Percentiles rank a stretch among this genome's conserved stretches.
phyloP scores from a whole-genome alignment of 345 rosid genomes.

The Lumnitzera racemosa region DNA sequence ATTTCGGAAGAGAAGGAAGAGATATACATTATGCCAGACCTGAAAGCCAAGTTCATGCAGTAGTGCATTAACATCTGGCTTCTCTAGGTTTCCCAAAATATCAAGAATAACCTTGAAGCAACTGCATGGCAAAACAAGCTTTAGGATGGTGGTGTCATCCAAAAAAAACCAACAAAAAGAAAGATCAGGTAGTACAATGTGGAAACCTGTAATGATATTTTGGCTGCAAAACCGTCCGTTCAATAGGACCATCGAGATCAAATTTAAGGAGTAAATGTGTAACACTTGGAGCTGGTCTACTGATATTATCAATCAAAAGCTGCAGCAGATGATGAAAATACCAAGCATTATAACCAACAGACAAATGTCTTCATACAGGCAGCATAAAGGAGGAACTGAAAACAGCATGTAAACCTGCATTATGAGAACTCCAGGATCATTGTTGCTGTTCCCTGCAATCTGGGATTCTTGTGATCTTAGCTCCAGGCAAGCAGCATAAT shows the following conservation, averaged over 20 bases:
- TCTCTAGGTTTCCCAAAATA: constrained; percentile 66
- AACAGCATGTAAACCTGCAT: constrained; percentile 55
- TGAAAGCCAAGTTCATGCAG: constrained; percentile 92
- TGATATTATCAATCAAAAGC: constrained; percentile 78
- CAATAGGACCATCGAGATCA: constrained; percentile 72
- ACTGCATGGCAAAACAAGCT: constrained; percentile 32
- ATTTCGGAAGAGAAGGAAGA: background rate
- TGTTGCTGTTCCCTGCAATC: constrained; percentile 51
- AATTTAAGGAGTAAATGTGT: constrained; percentile 88
- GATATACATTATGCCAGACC: constrained; percentile 27
- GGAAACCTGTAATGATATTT: constrained; percentile 88
- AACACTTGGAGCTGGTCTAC: constrained; percentile 87
- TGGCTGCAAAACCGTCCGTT: constrained; percentile 78
- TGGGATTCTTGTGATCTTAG: constrained; percentile 67
- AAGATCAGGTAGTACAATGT: background rate
- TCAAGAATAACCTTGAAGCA: constrained; percentile 93
- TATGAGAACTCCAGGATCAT: constrained; percentile 82
- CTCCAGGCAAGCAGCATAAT: constrained; percentile 94
- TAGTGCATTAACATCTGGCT: constrained; percentile 68
- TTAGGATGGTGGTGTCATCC: background rate
- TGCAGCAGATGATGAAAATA: constrained; percentile 21
- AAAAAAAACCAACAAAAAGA: constrained; percentile 4
- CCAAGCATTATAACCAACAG: background rate
- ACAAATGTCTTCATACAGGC: background rate
- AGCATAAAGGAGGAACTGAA: background rate